These are phyloP conservation scores for Termitomyces sp. DNA, from an alignment of 768 basidiomycete genomes.

Conservation along the genomic window DNA sequence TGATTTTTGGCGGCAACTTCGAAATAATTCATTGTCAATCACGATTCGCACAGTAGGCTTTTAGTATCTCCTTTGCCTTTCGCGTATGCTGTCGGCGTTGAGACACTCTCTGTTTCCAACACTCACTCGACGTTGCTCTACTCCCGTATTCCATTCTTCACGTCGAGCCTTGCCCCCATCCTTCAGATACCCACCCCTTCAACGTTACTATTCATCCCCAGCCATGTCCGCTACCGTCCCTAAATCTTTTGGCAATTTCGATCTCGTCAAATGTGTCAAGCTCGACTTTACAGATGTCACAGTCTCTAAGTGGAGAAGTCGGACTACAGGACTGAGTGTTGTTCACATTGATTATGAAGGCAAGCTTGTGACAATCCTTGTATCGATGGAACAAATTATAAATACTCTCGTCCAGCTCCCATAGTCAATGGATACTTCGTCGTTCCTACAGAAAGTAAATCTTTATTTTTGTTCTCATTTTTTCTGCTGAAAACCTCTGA, in stretches of 20 bases:
- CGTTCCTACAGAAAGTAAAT: slow-evolving; percentile 81
- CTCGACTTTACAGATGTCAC: slow-evolving; percentile 77
- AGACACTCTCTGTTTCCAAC: slow-evolving; percentile 11
- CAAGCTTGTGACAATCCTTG: slow-evolving; percentile 26
- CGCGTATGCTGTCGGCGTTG: slow-evolving; percentile 13
- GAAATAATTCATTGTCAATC: too few species aligned
- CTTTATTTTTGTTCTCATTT: background rate
- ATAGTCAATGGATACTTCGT: slow-evolving; percentile 91
- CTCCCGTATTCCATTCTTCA: background rate
- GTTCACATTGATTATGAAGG: slow-evolving; percentile 92
- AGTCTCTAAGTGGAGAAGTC: slow-evolving; percentile 87
- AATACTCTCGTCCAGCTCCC: slow-evolving; percentile 49
- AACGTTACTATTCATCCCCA: slow-evolving; percentile 11
- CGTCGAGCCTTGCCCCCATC: slow-evolving; percentile 1
- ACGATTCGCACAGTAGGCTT: too few species aligned
- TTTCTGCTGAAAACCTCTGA: background rate
- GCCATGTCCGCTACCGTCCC: slow-evolving; percentile 25
- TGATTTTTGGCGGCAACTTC: too few species aligned
- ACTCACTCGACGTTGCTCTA: slow-evolving; percentile 7
- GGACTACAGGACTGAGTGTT: slow-evolving; percentile 82
- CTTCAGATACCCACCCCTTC: slow-evolving; percentile 8
- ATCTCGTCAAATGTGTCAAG: slow-evolving; percentile 73
- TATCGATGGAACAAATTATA: slow-evolving; percentile 14
- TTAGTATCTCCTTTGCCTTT: background rate
- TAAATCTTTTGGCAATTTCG: slow-evolving; percentile 71